These are phyloP conservation scores for Boletus fagicola DNA, from an alignment of 768 basidiomycete species.

Conservation along the genomic window DNA sequence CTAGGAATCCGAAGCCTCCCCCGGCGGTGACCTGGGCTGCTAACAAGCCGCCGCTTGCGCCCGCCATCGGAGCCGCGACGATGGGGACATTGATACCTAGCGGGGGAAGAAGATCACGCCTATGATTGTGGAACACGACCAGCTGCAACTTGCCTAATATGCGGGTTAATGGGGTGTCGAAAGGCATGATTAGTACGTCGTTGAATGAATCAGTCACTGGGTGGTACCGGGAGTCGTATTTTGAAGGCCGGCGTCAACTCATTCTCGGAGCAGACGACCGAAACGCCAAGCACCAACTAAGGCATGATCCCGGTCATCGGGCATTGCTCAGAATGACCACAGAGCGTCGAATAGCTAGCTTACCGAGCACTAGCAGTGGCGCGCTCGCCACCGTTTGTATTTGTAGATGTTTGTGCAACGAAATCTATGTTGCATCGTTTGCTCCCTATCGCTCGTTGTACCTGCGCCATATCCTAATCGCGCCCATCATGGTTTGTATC, in stretches of 20 bases:
- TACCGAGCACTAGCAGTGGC: neutral
- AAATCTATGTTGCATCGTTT: constrained; percentile 25
- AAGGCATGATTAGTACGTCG: constrained; percentile 20
- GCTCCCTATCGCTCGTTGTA: constrained; percentile 20
- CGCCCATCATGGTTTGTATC: constrained; percentile 57
- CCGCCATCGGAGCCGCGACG: constrained; percentile 68
- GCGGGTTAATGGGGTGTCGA: constrained; percentile 45
- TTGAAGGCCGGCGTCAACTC: neutral
- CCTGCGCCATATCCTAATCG: constrained; percentile 30
- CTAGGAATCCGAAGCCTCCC: constrained; percentile 77
- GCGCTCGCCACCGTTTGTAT: constrained; percentile 16
- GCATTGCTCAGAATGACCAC: too few species aligned
- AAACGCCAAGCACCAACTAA: neutral
- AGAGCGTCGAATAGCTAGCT: neutral
- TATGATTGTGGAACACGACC: neutral
- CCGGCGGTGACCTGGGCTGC: constrained; percentile 61
- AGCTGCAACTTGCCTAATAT: constrained; percentile 43
- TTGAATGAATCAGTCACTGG: too few species aligned
- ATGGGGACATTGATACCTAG: constrained; percentile 59
- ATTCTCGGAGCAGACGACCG: neutral
- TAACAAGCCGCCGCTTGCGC: constrained; percentile 59
- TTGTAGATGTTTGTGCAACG: constrained; percentile 35
- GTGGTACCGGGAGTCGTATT: neutral
- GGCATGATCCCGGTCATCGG: neutral
- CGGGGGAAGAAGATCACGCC: neutral